Evolutionary conservation across 495 filamentous ascomycete species (phyloP).

Genomic region (Penicillium ochrochloron): DNA sequence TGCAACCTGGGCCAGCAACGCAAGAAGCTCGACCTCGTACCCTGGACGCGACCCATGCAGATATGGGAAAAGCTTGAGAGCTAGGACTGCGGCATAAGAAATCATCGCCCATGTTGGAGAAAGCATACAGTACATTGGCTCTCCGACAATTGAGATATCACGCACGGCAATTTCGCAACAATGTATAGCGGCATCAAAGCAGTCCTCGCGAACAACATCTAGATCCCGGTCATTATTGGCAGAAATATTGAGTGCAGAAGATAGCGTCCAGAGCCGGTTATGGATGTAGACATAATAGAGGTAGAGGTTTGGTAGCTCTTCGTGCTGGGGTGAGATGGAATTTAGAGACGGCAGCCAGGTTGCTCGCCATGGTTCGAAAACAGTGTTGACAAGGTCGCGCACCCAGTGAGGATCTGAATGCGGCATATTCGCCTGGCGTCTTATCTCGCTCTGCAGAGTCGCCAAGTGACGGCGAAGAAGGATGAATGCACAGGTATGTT

Average conservation of each 20-base stretch:
- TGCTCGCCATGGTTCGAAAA: slow-evolving; percentile 26
- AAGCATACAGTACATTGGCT: slow-evolving; percentile 37
- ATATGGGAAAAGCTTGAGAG: slow-evolving; percentile 28
- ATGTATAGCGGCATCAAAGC: slow-evolving; percentile 44
- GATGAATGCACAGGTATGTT: slow-evolving; percentile 35
- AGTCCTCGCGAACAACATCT: slow-evolving; percentile 49
- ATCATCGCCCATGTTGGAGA: slow-evolving; percentile 42
- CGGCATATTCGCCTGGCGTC: not conserved
- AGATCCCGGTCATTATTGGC: slow-evolving; percentile 27
- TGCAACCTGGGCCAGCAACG: slow-evolving; percentile 28
- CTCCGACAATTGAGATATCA: slow-evolving; percentile 28
- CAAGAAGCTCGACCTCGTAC: slow-evolving; percentile 31
- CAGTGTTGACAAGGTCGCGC: slow-evolving; percentile 24
- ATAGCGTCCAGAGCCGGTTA: slow-evolving; percentile 35
- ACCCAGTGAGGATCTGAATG: slow-evolving; percentile 31
- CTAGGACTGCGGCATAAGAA: slow-evolving; percentile 31
- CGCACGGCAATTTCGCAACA: slow-evolving; percentile 32
- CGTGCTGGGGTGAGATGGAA: slow-evolving; percentile 7
- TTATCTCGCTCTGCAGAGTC: slow-evolving; percentile 21
- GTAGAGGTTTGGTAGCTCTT: slow-evolving; percentile 27
- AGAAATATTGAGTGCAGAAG: slow-evolving; percentile 28
- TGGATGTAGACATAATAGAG: slow-evolving; percentile 35
- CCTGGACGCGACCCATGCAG: slow-evolving; percentile 20
- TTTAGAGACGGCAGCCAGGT: slow-evolving; percentile 24
- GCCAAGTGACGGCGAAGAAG: slow-evolving; percentile 25